phyloP scores from a whole-genome alignment of 768 basidiomycete genomes.

The Kondoa malvinella region DNA sequence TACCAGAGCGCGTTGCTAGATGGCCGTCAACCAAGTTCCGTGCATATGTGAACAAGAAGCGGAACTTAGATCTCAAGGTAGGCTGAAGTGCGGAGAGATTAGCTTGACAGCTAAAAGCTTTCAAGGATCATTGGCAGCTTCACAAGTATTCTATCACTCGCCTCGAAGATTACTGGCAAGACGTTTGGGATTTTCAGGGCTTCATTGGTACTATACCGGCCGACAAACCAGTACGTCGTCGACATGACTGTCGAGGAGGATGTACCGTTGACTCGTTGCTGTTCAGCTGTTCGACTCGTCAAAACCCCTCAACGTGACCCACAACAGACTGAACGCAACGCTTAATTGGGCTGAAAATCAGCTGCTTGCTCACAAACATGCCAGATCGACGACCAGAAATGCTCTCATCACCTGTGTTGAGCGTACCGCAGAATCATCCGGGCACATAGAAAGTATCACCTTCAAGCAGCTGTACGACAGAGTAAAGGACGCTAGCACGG shows the following conservation, averaged over 20 bases:
- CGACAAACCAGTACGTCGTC: not conserved
- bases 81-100: no score
- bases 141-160: not conserved
- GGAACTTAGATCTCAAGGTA: no score
- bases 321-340: slow-evolving; percentile 10
- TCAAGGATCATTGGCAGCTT: not conserved
- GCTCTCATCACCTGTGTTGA: slow-evolving; percentile 22
- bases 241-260: no score
- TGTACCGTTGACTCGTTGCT: no score
- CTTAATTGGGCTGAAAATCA: slow-evolving; percentile 24
- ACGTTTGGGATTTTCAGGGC: not conserved
- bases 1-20: not conserved
- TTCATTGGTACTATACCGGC: not conserved
- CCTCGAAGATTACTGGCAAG: not conserved
- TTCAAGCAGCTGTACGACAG: slow-evolving; percentile 25
- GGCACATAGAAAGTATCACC: slow-evolving; percentile 19
- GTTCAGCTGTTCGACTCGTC: slow-evolving; percentile 16
- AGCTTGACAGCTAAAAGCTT: no score
- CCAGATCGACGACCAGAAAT: slow-evolving; percentile 17
- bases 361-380: slow-evolving; percentile 23
- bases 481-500: slow-evolving; percentile 19
- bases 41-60: not conserved
- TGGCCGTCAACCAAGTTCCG: not conserved
- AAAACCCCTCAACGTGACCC: slow-evolving; percentile 10
- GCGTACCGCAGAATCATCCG: slow-evolving; percentile 7